These are phyloP conservation scores for Ceratocystis cubensis DNA, from an alignment of 2,329 filamentous ascomycete genomes.

Conservation along the genomic window DNA sequence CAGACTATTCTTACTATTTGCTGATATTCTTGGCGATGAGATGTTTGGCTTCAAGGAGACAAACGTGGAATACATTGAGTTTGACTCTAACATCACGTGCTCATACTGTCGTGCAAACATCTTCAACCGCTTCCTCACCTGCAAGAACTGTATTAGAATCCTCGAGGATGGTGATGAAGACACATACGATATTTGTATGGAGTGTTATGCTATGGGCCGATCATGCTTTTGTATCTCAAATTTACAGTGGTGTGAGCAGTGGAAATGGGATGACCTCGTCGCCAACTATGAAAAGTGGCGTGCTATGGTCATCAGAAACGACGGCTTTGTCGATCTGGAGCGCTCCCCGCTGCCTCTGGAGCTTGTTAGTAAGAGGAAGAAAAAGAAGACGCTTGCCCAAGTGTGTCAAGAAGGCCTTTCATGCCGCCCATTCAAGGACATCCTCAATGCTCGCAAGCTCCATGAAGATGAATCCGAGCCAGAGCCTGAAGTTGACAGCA, in stretches of 20 bases:
- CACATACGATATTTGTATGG: constrained; percentile 93
- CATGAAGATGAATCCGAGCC: constrained; percentile 27
- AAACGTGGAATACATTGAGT: constrained; percentile 62
- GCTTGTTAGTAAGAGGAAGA: constrained; percentile 51
- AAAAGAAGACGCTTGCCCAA: constrained; percentile 72
- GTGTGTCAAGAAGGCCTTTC: constrained; percentile 86
- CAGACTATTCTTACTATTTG: constrained; percentile 64
- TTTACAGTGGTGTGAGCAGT: constrained; percentile 86
- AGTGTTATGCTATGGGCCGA: constrained; percentile 94
- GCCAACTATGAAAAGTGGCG: constrained; percentile 76
- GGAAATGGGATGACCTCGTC: constrained; percentile 66
- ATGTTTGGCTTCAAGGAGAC: constrained; percentile 65
- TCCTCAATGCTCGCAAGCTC: constrained; percentile 45
- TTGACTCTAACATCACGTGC: constrained; percentile 85
- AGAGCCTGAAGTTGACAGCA: constrained; percentile 50
- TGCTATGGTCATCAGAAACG: constrained; percentile 59
- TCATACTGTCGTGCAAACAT: constrained; percentile 94
- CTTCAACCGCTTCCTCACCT: constrained; percentile 92
- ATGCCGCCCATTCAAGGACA: constrained; percentile 68
- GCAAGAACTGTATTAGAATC: constrained; percentile 63
- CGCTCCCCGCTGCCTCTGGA: constrained; percentile 58
- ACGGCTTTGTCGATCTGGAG: constrained; percentile 52
- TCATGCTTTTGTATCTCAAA: constrained; percentile 81
- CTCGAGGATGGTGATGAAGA: constrained; percentile 59
- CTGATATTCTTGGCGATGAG: constrained; percentile 69